Conservation (phyloP, 2,329 filamentous ascomycete genomes). For the Trichoderma afroharzianum region DNA sequence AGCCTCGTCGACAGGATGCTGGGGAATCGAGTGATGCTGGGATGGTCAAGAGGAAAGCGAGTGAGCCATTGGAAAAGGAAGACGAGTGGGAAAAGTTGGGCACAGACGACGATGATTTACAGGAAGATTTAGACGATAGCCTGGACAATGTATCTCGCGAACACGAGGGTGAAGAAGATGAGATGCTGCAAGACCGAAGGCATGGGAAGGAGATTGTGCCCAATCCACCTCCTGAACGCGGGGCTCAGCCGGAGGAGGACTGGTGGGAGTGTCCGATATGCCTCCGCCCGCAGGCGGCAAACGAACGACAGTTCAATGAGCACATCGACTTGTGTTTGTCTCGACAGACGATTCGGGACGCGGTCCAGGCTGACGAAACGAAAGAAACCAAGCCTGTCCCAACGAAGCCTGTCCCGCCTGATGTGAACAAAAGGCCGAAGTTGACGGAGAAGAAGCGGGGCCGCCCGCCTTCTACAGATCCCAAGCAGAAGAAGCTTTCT, state of each 20-base stretch:
- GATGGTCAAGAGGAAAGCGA: constrained; percentile 35
- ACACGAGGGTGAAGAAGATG: not conserved
- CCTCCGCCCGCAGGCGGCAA: constrained; percentile 65
- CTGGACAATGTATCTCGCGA: not conserved
- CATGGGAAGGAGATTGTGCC: constrained; percentile 53
- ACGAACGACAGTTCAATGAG: constrained; percentile 78
- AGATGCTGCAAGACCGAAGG: constrained; percentile 15
- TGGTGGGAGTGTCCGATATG: constrained; percentile 90
- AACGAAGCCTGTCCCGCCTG: constrained; percentile 31
- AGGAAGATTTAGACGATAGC: not conserved
- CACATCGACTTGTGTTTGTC: constrained; percentile 94
- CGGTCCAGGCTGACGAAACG: constrained; percentile 55
- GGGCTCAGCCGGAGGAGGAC: constrained; percentile 38
- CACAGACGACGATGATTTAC: constrained; percentile 54
- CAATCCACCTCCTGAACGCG: constrained; percentile 33
- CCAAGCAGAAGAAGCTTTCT: constrained; percentile 50
- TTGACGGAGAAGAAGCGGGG: constrained; percentile 38
- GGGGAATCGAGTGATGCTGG: constrained; percentile 20
- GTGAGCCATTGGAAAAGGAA: constrained; percentile 28
- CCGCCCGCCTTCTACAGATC: constrained; percentile 35
- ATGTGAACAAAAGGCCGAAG: constrained; percentile 37
- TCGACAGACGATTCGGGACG: constrained; percentile 78
- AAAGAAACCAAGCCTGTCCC: constrained; percentile 29
- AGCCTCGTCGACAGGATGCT: constrained; percentile 29
- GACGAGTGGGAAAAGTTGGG: constrained; percentile 66